phyloP scores from a whole-genome alignment of 345 rosid species.

The Hibiscus tridactylites region DNA sequence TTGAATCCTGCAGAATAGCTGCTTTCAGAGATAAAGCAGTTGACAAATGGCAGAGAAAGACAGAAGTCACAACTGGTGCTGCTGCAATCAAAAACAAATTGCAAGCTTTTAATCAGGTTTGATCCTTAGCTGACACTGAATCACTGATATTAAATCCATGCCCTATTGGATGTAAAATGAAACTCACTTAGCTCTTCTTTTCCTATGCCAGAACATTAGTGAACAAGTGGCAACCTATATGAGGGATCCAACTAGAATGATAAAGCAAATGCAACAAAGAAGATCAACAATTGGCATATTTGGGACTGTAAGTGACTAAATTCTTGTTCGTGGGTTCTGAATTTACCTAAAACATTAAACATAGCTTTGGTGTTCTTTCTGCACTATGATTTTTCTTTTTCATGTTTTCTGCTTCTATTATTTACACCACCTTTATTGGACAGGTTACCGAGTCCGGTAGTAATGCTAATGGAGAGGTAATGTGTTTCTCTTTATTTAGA shows the following conservation, averaged over 20 bases:
- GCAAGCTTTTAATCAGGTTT: constrained; percentile 95
- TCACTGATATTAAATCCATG: not conserved
- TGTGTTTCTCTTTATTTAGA: not conserved
- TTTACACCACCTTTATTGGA: constrained; percentile 8
- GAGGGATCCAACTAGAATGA: constrained; percentile 96
- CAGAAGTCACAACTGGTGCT: constrained; percentile 83
- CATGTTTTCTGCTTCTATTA: constrained; percentile 6
- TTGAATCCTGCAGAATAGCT: constrained; percentile 48
- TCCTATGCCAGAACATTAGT: constrained; percentile 56
- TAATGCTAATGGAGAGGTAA: constrained; percentile 45
- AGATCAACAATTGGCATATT: constrained; percentile 57
- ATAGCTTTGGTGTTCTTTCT: not conserved
- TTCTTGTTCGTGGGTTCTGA: not conserved
- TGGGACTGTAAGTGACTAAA: constrained; percentile 52
- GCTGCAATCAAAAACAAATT: constrained; percentile 81
- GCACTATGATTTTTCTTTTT: not conserved
- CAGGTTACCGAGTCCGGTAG: constrained; percentile 27
- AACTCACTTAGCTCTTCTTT: constrained; percentile 10
- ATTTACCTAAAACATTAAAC: not conserved
- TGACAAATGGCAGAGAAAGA: constrained; percentile 92
- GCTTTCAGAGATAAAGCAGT: constrained; percentile 76
- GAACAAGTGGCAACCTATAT: constrained; percentile 80
- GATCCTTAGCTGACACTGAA: not conserved
- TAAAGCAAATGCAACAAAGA: constrained; percentile 90
- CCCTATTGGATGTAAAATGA: not conserved